These are phyloP conservation scores for Phytophthora colocasiae DNA, from an alignment of 352 stramenopile species.

Conservation along the genomic window DNA sequence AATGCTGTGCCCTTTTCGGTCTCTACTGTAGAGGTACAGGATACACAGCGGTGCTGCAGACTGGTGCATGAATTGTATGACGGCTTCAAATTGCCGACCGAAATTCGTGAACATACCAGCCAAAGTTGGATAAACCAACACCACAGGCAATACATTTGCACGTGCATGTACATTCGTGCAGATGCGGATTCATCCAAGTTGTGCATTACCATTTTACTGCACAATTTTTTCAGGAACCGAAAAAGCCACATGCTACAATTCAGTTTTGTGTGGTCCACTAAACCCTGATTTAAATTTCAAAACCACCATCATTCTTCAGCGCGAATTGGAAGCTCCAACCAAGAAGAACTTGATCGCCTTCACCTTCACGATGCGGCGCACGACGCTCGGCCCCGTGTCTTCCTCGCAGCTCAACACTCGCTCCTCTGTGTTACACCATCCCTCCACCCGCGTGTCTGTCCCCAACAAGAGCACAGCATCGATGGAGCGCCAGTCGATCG, in stretches of 20 bases:
- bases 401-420: constrained; percentile 87
- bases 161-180: too few relatives aligned
- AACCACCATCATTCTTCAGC: constrained; percentile 10
- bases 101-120: too few relatives aligned
- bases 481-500: constrained; percentile 69
- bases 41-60: too few relatives aligned
- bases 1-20: too few relatives aligned
- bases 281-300: constrained; percentile 20
- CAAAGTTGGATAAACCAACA: not conserved
- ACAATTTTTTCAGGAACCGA: not conserved
- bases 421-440: constrained; percentile 41
- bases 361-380: constrained; percentile 68
- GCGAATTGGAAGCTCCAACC: too few relatives aligned
- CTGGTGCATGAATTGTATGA: too few relatives aligned
- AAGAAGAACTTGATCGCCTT: not conserved
- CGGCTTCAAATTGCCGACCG: not conserved
- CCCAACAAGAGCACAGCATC: constrained; percentile 41
- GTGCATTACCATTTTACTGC: not conserved
- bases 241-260: too few relatives aligned
- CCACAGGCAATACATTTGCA: not conserved
- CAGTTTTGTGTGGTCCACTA: constrained; percentile 11
- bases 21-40: too few relatives aligned
- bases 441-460: constrained; percentile 64
- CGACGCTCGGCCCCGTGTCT: constrained; percentile 83
- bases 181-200: too few relatives aligned